Evolutionary conservation across 2,329 filamentous ascomycete genomes (phyloP).

Genomic region (Sporothrix humicola): DNA sequence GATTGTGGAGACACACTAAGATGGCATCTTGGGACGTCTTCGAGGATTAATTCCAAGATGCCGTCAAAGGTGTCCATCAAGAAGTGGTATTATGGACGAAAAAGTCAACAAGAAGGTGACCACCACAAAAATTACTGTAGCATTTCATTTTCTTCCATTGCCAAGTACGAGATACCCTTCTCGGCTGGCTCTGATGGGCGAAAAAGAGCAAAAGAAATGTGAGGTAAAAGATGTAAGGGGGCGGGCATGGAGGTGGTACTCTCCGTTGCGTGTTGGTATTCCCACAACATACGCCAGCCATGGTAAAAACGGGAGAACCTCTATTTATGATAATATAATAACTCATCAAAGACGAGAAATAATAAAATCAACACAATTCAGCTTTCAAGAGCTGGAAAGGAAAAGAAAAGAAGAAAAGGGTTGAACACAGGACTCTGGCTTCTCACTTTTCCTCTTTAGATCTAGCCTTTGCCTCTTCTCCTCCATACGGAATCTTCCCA

Average conservation of each 20-base stretch:
- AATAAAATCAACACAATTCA: background rate
- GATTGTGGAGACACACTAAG: conserved; percentile 12
- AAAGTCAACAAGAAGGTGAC: background rate
- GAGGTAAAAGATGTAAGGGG: background rate
- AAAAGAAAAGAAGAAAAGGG: background rate
- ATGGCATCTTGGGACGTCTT: background rate
- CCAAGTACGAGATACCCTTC: background rate
- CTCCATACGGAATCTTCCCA: conserved; percentile 25
- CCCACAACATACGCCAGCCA: too few species aligned
- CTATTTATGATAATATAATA: background rate
- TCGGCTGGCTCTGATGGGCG: background rate
- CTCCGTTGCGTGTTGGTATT: too few species aligned
- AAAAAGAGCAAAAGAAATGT: background rate
- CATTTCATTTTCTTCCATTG: background rate
- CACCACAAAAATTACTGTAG: background rate
- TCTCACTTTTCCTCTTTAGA: background rate
- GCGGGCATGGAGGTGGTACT: background rate
- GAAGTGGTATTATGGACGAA: background rate
- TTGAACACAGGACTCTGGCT: background rate
- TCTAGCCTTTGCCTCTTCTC: background rate
- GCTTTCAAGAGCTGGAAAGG: background rate
- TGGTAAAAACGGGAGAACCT: too few species aligned
- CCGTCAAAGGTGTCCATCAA: background rate
- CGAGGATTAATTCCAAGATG: background rate
- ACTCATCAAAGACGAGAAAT: background rate